Evolutionary conservation across 75 land plant species (phyloP).

Genomic region (Sequoia sempervirens): DNA sequence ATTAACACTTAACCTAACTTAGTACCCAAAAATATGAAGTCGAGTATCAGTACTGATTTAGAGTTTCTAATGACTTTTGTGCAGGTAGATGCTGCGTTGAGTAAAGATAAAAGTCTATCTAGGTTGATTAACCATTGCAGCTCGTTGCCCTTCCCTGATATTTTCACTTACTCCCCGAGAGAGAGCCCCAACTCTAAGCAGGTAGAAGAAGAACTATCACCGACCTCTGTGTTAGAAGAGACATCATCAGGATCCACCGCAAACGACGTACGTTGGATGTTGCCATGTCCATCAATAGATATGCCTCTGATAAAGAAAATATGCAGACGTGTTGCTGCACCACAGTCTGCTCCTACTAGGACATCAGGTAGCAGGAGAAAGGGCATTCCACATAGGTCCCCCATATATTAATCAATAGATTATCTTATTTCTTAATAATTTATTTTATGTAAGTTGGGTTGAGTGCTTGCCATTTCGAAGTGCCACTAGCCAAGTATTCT

Average conservation of each 20-base stretch:
- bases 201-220: constrained; percentile 13
- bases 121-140: constrained; percentile 11
- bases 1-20: neutral
- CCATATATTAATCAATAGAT: constrained; percentile 31
- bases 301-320: constrained; percentile 11
- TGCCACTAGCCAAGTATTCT: neutral
- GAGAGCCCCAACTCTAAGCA: constrained; percentile 17
- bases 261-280: constrained; percentile 8
- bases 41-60: neutral
- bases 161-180: constrained; percentile 9
- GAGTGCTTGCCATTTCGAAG: neutral
- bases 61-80: neutral
- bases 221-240: constrained; percentile 12
- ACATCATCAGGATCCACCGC: constrained; percentile 22
- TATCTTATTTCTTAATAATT: neutral
- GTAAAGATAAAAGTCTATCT: constrained; percentile 14
- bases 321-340: constrained; percentile 12
- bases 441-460: constrained; percentile 6
- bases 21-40: neutral
- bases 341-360: neutral
- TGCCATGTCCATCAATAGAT: constrained; percentile 11
- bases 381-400: constrained; percentile 65
- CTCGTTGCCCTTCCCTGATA: constrained; percentile 7
- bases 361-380: constrained; percentile 44
- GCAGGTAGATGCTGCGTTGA: constrained; percentile 19